Conservation (phyloP, 2,329 filamentous ascomycete species). For the Aspergillus fischeri region DNA sequence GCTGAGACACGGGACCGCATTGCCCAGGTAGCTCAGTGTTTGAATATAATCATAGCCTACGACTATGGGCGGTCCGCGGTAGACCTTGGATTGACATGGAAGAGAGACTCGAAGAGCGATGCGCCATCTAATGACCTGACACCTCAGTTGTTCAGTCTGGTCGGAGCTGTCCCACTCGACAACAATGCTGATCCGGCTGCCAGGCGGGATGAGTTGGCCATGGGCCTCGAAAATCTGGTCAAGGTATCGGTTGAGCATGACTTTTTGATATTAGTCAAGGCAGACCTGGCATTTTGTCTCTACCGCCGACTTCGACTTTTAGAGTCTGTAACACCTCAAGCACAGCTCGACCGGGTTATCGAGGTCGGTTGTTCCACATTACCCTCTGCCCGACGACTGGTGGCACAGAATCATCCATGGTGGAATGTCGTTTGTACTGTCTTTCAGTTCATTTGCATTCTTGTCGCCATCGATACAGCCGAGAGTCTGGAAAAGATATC, state of each 20-base stretch:
- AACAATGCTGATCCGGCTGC: background rate
- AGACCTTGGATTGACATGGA: constrained; percentile 13
- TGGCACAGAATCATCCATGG: constrained; percentile 36
- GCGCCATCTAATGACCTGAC: constrained; percentile 14
- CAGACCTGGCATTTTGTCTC: constrained; percentile 30
- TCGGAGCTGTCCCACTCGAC: background rate
- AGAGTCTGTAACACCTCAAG: constrained; percentile 34
- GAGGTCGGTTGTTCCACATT: constrained; percentile 31
- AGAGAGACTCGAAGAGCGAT: constrained; percentile 10
- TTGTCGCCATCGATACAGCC: constrained; percentile 39
- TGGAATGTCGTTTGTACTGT: constrained; percentile 42
- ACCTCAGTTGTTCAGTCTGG: constrained; percentile 10
- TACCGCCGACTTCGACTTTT: constrained; percentile 41
- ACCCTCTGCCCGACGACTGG: constrained; percentile 30
- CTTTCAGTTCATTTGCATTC: constrained; percentile 42
- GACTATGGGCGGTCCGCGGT: constrained; percentile 32
- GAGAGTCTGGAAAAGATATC: constrained; percentile 33
- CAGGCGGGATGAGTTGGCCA: constrained; percentile 5
- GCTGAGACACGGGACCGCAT: constrained; percentile 13
- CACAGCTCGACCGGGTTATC: constrained; percentile 35
- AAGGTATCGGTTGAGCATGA: constrained; percentile 17
- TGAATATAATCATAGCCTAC: constrained; percentile 29
- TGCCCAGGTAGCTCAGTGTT: constrained; percentile 25
- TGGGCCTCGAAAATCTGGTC: constrained; percentile 10
- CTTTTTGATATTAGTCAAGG: constrained; percentile 29